A percentile compares a stretch with the other conserved stretches of the same genome.
These are phyloP conservation scores for Colletotrichum gloeosporioides DNA, from an alignment of 2,329 filamentous ascomycete species.

Conservation along the genomic window DNA sequence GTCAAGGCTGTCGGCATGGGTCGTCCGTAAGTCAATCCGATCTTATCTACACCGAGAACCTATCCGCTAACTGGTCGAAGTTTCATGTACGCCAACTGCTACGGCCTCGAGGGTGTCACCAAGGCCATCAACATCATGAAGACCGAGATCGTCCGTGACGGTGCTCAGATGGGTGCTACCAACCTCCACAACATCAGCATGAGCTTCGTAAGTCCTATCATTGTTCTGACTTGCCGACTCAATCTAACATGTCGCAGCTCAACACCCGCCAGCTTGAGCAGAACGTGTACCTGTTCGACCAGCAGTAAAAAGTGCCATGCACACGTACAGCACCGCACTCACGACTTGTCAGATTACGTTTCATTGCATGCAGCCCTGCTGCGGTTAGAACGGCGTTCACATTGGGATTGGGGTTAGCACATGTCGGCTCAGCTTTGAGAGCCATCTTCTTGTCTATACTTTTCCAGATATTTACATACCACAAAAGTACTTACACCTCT, in stretches of 20 bases:
- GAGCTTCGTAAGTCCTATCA: conserved; percentile 3
- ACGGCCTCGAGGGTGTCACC: conserved; percentile 51
- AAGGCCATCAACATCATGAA: conserved; percentile 53
- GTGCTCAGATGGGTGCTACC: conserved; percentile 37
- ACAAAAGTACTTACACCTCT: background rate
- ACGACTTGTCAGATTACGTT: background rate
- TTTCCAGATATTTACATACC: background rate
- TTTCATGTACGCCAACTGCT: conserved; percentile 57
- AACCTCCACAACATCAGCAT: conserved; percentile 27
- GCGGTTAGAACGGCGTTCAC: background rate
- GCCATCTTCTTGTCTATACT: conserved; percentile 4
- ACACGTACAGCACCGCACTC: background rate
- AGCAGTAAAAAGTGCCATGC: background rate
- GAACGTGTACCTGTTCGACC: conserved; percentile 10
- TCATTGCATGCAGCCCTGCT: background rate
- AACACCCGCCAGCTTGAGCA: conserved; percentile 17
- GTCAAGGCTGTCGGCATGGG: conserved; percentile 48
- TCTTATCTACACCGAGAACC: no score
- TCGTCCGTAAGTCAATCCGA: conserved; percentile 29
- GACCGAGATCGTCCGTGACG: conserved; percentile 46
- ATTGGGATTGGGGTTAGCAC: background rate
- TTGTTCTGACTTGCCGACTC: no score
- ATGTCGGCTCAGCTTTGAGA: background rate
- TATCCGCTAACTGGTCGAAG: background rate
- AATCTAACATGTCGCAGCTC: background rate